Percentiles rank a stretch among this genome's conserved stretches.
phyloP scores from a whole-genome alignment of 257 asterid genomes.

The Echites panduratus region DNA sequence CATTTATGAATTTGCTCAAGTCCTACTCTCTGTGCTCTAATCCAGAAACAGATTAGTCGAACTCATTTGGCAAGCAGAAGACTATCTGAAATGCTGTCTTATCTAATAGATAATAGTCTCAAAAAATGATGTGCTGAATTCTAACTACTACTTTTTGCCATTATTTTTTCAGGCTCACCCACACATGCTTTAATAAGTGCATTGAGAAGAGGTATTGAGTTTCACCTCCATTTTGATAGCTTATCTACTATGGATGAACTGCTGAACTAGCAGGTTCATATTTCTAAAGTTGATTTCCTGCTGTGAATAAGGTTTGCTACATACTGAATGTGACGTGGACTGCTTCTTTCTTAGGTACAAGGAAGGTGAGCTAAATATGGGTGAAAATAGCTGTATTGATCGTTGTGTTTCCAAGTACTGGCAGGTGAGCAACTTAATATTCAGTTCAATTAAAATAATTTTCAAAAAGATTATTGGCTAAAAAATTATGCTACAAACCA shows the following conservation, averaged over 20 bases:
- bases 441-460: neutral
- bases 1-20: neutral
- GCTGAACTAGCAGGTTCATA: neutral
- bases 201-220: constrained; percentile 30
- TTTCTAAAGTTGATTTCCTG: neutral
- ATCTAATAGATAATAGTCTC: neutral
- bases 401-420: constrained; percentile 46
- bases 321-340: neutral
- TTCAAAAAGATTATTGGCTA: neutral
- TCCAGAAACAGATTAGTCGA: neutral
- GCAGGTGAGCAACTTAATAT: constrained; percentile 29
- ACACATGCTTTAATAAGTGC: constrained; percentile 42
- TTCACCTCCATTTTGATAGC: neutral
- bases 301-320: neutral
- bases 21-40: neutral
- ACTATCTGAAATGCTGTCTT: neutral
- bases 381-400: constrained; percentile 50
- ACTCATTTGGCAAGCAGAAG: neutral
- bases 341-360: constrained; percentile 22
- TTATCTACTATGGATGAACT: neutral
- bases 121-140: neutral
- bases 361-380: constrained; percentile 38
- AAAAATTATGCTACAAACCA: neutral
- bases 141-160: constrained; percentile 6
- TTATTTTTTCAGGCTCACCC: constrained; percentile 32